Percentiles rank a stretch among this genome's conserved stretches.
phyloP scores from a whole-genome alignment of 2,329 filamentous ascomycete species.

The Beauveria scarabaeidicola region DNA sequence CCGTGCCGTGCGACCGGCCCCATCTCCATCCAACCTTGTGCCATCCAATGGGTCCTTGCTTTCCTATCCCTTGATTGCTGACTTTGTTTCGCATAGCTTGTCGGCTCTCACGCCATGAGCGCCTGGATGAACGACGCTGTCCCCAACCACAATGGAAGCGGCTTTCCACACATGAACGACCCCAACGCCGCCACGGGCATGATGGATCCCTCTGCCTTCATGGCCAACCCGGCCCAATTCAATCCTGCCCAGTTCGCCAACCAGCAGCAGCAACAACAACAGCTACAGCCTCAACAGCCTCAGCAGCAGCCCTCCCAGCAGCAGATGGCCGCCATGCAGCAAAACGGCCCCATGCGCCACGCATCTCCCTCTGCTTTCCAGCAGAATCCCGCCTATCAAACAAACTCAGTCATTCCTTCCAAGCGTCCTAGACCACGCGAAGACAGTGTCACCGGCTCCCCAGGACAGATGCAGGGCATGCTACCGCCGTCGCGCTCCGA shows the following conservation, averaged over 20 bases:
- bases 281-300: constrained; percentile 15
- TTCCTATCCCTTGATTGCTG: constrained; percentile 34
- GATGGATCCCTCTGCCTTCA: constrained; percentile 58
- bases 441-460: constrained; percentile 77
- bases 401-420: constrained; percentile 78
- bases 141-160: constrained; percentile 62
- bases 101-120: constrained; percentile 52
- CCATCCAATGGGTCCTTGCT: constrained; percentile 32
- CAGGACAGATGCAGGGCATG: constrained; percentile 65
- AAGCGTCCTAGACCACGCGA: constrained; percentile 77
- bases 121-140: constrained; percentile 66
- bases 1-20: constrained; percentile 37
- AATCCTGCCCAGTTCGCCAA: constrained; percentile 52
- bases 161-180: constrained; percentile 57
- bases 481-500: constrained; percentile 80
- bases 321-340: constrained; percentile 53
- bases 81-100: constrained; percentile 36
- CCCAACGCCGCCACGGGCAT: constrained; percentile 47
- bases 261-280: constrained; percentile 29
- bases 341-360: constrained; percentile 78
- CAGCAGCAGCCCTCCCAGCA: constrained; percentile 23
- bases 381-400: constrained; percentile 65
- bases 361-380: constrained; percentile 65
- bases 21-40: constrained; percentile 33
- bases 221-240: constrained; percentile 52